These are phyloP conservation scores for Acanthamoeba triangularis DNA, from an alignment of 208 protist species.

Conservation along the genomic window DNA sequence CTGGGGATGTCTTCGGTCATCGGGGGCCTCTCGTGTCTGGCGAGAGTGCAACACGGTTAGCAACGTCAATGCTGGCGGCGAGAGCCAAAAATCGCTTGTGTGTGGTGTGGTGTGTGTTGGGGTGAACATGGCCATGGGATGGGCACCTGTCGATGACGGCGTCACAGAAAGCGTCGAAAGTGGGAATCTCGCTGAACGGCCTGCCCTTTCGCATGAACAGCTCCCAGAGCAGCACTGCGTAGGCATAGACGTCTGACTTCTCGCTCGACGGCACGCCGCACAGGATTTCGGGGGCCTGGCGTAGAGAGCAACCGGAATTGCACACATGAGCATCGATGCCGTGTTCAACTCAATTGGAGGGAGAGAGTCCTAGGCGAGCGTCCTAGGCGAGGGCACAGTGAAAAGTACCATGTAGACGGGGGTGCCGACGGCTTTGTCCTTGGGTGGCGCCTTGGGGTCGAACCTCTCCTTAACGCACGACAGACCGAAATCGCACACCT, in stretches of 20 bases:
- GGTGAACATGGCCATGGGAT: background rate
- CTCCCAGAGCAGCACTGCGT: conserved; percentile 45
- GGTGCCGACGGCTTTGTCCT: conserved; percentile 50
- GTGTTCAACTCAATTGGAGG: background rate
- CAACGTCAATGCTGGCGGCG: too few relatives aligned
- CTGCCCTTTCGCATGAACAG: conserved; percentile 58
- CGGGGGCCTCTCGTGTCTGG: conserved; percentile 5
- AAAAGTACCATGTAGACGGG: conserved; percentile 43
- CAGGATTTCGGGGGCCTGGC: conserved; percentile 45
- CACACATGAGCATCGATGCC: background rate
- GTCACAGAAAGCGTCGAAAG: conserved; percentile 38
- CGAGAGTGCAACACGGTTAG: background rate
- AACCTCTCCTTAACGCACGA: conserved; percentile 55
- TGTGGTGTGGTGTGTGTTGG: background rate
- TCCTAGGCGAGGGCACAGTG: background rate
- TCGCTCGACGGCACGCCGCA: conserved; percentile 37
- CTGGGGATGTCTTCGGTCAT: conserved; percentile 41
- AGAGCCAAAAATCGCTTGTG: background rate
- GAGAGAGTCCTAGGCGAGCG: too few relatives aligned
- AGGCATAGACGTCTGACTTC: conserved; percentile 56
- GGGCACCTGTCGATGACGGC: conserved; percentile 47
- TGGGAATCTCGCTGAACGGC: conserved; percentile 42
- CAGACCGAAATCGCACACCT: conserved; percentile 70
- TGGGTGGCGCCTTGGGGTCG: conserved; percentile 19
- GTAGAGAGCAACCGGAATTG: background rate